Base-by-base conservation (phyloP, 2,329 filamentous ascomycete species). In the Aspergillus sojae region DNA sequence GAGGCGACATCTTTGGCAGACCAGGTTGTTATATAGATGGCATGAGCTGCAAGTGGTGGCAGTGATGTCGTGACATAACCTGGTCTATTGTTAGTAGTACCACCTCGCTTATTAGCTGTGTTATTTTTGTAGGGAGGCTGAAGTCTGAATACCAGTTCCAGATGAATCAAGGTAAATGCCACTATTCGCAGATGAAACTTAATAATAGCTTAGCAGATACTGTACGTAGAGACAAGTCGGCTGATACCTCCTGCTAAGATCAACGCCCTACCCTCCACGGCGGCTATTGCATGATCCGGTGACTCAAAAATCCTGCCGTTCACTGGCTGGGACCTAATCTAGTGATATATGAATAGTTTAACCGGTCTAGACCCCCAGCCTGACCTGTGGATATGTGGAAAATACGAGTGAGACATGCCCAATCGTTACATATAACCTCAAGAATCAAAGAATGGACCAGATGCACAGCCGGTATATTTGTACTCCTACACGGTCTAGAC, bases 31-130 rank as follows among this genome's bases (percentile, higher is more conserved):
- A 41, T 41, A 19, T 41, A 41, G 7, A 41, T 19, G 34, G 3
- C 23, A 23, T 23, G 3, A 23, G 23, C 23, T 23, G 23, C 23
- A 23, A 23, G 23, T 23, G 2, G 23, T 23, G 23, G 23, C 23
- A 23, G 23, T 3, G 23, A 23, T 0, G 1, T 23, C 23, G 23
- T 23, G 23, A 23, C 39, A 19, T 41, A n/a, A 1, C 0, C 1
- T 19, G 0, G 6, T n/a, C 39, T 41, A 41, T 41, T 41, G 1
- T n/a, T n/a, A 41, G 39, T n/a, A 19, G 39, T n/a, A 19, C 4
- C 19, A 41, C 2, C 2, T n/a, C 39, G 9, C 6, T 2, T 12
- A 41, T n/a, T 6, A 41, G 1, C 3, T 19, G 3, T n/a, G 1
- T 16, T 41, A 36, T 3, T n/a, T n/a, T 19, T 3, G 39, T 19